Percentiles rank a stretch among this genome's conserved stretches.
phyloP scores from a whole-genome alignment of 208 protist genomes.

The Endotrypanum monterogeii region DNA sequence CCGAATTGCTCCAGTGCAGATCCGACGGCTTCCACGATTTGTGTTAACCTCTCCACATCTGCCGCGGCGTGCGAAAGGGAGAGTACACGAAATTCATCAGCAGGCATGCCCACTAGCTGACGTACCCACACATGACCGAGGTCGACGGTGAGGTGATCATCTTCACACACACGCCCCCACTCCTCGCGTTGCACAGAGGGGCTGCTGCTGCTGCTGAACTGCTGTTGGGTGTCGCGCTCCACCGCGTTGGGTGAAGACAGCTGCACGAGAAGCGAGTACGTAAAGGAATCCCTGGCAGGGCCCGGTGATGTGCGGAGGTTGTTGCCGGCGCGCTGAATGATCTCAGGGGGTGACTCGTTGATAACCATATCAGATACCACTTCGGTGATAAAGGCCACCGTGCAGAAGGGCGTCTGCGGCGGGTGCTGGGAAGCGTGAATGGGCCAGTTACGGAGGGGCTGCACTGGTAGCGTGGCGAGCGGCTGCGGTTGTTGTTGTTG shows the following conservation, averaged over 20 bases:
- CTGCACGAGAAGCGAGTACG: slow-evolving; percentile 53
- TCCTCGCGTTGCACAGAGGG: neutral
- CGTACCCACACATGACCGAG: slow-evolving; percentile 68
- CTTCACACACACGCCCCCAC: slow-evolving; percentile 9
- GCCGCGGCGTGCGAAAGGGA: slow-evolving; percentile 31
- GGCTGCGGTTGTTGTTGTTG: neutral
- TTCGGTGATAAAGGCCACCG: slow-evolving; percentile 54
- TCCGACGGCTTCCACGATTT: slow-evolving; percentile 47
- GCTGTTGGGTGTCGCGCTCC: slow-evolving; percentile 17
- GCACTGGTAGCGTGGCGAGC: slow-evolving; percentile 8
- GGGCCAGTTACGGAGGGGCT: slow-evolving; percentile 28
- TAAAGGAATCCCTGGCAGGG: slow-evolving; percentile 3
- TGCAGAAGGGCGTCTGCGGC: slow-evolving; percentile 38
- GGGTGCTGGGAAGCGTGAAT: slow-evolving; percentile 13
- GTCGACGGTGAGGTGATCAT: slow-evolving; percentile 46
- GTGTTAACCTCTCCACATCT: slow-evolving; percentile 37
- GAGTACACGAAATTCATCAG: slow-evolving; percentile 42
- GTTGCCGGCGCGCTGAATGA: neutral
- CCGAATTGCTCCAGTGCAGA: slow-evolving; percentile 55
- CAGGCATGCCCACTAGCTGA: slow-evolving; percentile 57
- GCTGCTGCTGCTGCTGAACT: slow-evolving; percentile 23
- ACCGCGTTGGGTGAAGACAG: slow-evolving; percentile 39
- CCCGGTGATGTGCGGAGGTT: neutral
- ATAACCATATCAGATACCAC: slow-evolving; percentile 67
- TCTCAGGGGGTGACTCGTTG: slow-evolving; percentile 29